Evolutionary conservation across 2,329 filamentous ascomycete genomes (phyloP), one percentile per base, ranked within the genome.

Genomic region (Polychaeton citri): DNA sequence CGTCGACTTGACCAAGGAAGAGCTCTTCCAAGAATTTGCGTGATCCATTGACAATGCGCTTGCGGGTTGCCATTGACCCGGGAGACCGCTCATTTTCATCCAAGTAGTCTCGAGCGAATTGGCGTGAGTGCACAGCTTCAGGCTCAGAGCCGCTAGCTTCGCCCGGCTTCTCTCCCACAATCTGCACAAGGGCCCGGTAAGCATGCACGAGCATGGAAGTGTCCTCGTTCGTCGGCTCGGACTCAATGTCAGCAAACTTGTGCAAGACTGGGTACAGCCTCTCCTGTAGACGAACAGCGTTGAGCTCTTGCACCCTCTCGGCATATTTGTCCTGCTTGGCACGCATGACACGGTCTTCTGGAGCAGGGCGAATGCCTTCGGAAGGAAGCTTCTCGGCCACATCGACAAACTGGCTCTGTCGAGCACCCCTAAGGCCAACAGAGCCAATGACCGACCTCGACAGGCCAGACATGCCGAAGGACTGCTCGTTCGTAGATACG

Each of bases 381-480:
- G 62, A 56, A 20, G 64, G 58, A 16, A 68, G 64, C 30, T 68
- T 62, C 21, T 68, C 55, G 13, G 64, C 62, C 9, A 63, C 53
- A 28, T 61, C 62, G 34, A 69, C 44, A 42, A 59, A 59, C 10
- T 46, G 45, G 36, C 49, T 57, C 21, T 43, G 41, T 20, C 54
- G 47, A 4, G 44, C 41, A n/a, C 48, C 50, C 17, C 50, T 74
- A 42, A 72, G 71, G 48, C 73, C 79, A 9, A 85, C 77, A 18
- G 78, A 76, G 32, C 88, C 88, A 55, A 96, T 90, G 36, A 95
- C 81, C 7, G 88, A 94, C 48, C 79, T 82, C 39, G 81, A 78
- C 50, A 92, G 66, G 35, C 69, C 74, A 9, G 84, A 84, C 41
- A 75, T 69, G 21, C 77, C 78, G 55, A 79, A 81, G 3, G 61